Conservation (phyloP, 2,329 filamentous ascomycete genomes). For the Dothideomycetes sp. region DNA sequence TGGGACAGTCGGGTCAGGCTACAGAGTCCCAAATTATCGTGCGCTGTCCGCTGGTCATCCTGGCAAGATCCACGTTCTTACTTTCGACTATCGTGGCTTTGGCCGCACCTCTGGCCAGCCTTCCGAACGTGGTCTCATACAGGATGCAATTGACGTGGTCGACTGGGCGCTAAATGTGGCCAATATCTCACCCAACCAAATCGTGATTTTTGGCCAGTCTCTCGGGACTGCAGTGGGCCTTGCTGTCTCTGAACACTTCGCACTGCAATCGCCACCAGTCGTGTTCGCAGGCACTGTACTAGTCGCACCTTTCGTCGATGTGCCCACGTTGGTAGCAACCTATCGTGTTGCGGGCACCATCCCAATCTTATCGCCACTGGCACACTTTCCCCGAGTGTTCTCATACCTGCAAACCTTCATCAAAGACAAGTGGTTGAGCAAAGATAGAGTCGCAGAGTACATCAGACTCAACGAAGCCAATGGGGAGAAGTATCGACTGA, state of each 20-base stretch:
- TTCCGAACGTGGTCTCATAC: constrained; percentile 43
- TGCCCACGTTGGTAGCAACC: constrained; percentile 42
- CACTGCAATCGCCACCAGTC: constrained; percentile 29
- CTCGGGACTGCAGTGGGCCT: constrained; percentile 45
- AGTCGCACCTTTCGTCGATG: constrained; percentile 46
- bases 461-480: constrained; percentile 27
- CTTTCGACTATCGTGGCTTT: constrained; percentile 53
- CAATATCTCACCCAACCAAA: constrained; percentile 41
- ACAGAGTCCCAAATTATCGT: constrained; percentile 45
- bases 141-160: constrained; percentile 41
- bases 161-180: constrained; percentile 44
- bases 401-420: constrained; percentile 38
- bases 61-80: constrained; percentile 44
- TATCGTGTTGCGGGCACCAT: constrained; percentile 46
- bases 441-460: constrained; percentile 36
- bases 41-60: constrained; percentile 41
- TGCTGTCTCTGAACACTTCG: constrained; percentile 34
- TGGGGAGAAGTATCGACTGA: constrained; percentile 30
- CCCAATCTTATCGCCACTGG: constrained; percentile 43
- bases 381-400: constrained; percentile 35
- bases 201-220: constrained; percentile 49
- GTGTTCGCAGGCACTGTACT: constrained; percentile 45
- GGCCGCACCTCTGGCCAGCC: constrained; percentile 43
- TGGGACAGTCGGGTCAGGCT: constrained; percentile 46
- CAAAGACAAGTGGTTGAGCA: constrained; percentile 39